These are phyloP conservation scores for Tricholoma sp. DNA, from an alignment of 768 basidiomycete species.

Conservation along the genomic window DNA sequence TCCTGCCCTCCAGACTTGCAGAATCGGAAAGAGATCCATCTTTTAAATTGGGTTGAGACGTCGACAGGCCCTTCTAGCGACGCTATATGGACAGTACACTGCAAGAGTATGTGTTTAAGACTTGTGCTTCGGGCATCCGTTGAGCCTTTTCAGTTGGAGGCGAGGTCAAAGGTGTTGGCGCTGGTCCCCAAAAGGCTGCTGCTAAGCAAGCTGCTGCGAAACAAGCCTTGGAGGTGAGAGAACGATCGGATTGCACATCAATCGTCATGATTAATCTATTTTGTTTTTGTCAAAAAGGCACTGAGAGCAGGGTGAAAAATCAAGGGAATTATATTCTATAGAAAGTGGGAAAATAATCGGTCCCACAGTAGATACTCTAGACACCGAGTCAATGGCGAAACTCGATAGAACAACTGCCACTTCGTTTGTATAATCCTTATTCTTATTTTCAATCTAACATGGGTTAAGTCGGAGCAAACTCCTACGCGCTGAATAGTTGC, in stretches of 20 bases:
- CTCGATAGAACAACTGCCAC: not conserved
- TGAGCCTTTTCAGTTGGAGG: conserved; percentile 36
- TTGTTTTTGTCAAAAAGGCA: not conserved
- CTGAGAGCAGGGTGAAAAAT: not conserved
- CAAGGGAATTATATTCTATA: not conserved
- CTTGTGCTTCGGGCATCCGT: conserved; percentile 1
- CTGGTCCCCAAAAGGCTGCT: conserved; percentile 34
- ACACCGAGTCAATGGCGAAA: too few species aligned
- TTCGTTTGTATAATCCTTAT: not conserved
- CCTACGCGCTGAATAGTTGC: not conserved
- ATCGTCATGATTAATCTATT: not conserved
- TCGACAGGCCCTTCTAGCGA: conserved; percentile 37
- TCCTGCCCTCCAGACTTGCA: conserved; percentile 24
- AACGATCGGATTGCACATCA: not conserved
- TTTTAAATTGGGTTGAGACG: conserved; percentile 38
- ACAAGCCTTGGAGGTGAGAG: conserved; percentile 35
- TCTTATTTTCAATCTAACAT: not conserved
- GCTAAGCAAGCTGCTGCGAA: conserved; percentile 48
- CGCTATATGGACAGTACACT: conserved; percentile 46
- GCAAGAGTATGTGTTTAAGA: conserved; percentile 43
- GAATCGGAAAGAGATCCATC: conserved; percentile 15
- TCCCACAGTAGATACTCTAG: not conserved
- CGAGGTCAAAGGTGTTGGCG: conserved; percentile 41
- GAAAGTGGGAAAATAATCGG: not conserved
- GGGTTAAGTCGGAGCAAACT: not conserved